Percentiles rank a stretch among this genome's conserved stretches.
Evolutionary conservation across 192 early-diverging fungal species (phyloP).

Genomic region (Jimgerdemannia lactiflua): DNA sequence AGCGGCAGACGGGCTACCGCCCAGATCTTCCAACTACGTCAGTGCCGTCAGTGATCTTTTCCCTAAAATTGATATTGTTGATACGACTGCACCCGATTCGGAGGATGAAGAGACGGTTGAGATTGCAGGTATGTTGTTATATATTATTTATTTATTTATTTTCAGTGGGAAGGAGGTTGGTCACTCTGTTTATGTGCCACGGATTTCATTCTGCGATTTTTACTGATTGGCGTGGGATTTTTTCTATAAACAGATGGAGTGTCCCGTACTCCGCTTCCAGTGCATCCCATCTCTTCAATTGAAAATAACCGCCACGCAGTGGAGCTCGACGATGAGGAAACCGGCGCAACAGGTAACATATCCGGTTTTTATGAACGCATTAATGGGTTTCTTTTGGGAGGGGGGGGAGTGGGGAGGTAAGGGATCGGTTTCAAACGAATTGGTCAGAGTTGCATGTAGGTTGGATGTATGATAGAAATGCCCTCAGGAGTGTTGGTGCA

Average conservation of each 20-base stretch:
- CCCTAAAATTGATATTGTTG: background rate
- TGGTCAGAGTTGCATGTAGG: too few relatives aligned
- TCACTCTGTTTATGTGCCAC: too few relatives aligned
- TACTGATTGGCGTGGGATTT: background rate
- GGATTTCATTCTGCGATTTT: too few relatives aligned
- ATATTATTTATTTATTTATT: too few relatives aligned
- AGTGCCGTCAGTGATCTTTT: background rate
- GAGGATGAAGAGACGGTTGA: background rate
- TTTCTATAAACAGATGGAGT: background rate
- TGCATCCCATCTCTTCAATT: background rate
- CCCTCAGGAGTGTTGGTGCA: too few relatives aligned
- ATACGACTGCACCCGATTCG: background rate
- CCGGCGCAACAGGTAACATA: background rate
- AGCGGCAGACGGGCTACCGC: background rate
- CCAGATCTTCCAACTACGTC: background rate
- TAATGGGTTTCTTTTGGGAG: background rate
- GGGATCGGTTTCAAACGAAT: too few relatives aligned
- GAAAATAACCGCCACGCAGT: background rate
- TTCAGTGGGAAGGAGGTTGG: too few relatives aligned
- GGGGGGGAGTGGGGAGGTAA: too few relatives aligned
- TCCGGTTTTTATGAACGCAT: background rate
- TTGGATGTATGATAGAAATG: too few relatives aligned
- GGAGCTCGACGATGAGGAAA: background rate
- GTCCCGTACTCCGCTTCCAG: background rate
- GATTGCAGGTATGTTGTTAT: too few relatives aligned